Evolutionary conservation across 257 asterid species (phyloP).

Genomic region (Salvia rosmarinus): DNA sequence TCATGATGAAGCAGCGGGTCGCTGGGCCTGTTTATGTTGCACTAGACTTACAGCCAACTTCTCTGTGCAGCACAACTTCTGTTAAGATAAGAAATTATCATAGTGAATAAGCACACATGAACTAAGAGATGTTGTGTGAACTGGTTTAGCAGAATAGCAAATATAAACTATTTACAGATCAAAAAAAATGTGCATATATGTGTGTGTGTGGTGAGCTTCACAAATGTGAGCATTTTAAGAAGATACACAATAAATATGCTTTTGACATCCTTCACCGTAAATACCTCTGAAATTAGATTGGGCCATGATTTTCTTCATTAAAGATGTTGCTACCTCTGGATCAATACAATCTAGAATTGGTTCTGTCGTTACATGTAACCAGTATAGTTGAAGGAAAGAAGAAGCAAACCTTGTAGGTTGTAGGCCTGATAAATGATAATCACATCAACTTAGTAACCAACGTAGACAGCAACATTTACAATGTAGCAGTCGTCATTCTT

Average conservation of each 20-base stretch:
- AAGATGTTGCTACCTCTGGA: not conserved
- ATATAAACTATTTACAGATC: not conserved
- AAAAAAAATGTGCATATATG: too few relatives aligned
- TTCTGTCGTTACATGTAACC: not conserved
- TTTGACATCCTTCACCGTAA: not conserved
- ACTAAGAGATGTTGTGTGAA: not conserved
- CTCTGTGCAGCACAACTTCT: constrained; percentile 19
- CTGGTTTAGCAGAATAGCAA: not conserved
- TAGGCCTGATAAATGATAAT: not conserved
- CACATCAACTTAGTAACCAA: constrained; percentile 64
- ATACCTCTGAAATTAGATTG: not conserved
- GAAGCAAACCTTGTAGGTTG: constrained; percentile 37
- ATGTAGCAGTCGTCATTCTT: constrained; percentile 85
- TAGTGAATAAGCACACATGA: not conserved
- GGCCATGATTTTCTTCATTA: not conserved
- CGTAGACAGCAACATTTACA: constrained; percentile 94
- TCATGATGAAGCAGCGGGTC: constrained; percentile 2
- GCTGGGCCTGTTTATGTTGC: not conserved
- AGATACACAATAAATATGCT: not conserved
- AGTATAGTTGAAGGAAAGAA: not conserved
- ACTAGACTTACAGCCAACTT: constrained; percentile 29
- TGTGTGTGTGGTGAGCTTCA: too few relatives aligned
- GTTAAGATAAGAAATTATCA: constrained; percentile 8
- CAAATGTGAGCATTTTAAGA: not conserved
- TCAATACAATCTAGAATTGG: not conserved